Percentiles rank a stretch among this genome's conserved stretches.
Evolutionary conservation across 2,329 filamentous ascomycete genomes (phyloP).

Genomic region (Aspergillus sp.): DNA sequence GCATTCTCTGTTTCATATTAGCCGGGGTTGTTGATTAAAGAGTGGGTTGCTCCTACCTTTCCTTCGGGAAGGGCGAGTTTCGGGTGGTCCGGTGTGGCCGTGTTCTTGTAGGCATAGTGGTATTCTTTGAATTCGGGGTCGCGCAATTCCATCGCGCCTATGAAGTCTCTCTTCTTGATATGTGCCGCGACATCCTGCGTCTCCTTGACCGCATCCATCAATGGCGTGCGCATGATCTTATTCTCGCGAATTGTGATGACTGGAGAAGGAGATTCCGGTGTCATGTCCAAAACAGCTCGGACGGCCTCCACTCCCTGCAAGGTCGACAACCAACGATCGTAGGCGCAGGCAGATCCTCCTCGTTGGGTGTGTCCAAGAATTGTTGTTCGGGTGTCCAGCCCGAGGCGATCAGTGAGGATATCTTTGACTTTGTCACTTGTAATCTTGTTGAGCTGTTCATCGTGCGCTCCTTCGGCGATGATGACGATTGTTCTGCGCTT

Average conservation of each 20-base stretch:
- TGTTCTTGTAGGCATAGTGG: slow-evolving; percentile 86
- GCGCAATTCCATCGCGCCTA: slow-evolving; percentile 79
- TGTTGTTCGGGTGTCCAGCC: slow-evolving; percentile 88
- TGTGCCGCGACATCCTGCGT: slow-evolving; percentile 82
- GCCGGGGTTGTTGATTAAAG: neutral
- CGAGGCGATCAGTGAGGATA: slow-evolving; percentile 77
- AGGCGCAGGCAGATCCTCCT: slow-evolving; percentile 87
- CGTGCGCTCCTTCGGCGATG: slow-evolving; percentile 90
- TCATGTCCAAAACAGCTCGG: slow-evolving; percentile 84
- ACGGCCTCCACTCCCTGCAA: slow-evolving; percentile 94
- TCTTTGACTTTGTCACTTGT: slow-evolving; percentile 78
- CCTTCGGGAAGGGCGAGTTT: slow-evolving; percentile 66
- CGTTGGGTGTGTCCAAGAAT: slow-evolving; percentile 97
- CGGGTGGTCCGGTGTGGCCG: slow-evolving; percentile 76
- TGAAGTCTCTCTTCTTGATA: slow-evolving; percentile 83
- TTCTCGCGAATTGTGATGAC: slow-evolving; percentile 98
- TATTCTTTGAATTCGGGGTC: slow-evolving; percentile 95
- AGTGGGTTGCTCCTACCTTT: slow-evolving; percentile 55
- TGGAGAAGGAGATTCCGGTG: slow-evolving; percentile 82
- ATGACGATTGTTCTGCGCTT: slow-evolving; percentile 99
- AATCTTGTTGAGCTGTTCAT: slow-evolving; percentile 81
- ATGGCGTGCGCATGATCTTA: slow-evolving; percentile 87
- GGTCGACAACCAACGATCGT: slow-evolving; percentile 90
- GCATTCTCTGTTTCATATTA: slow-evolving; percentile 66
- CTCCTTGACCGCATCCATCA: slow-evolving; percentile 83